Conservation (phyloP, 2,329 filamentous ascomycete species). For the Myriosclerotinia curreyana region DNA sequence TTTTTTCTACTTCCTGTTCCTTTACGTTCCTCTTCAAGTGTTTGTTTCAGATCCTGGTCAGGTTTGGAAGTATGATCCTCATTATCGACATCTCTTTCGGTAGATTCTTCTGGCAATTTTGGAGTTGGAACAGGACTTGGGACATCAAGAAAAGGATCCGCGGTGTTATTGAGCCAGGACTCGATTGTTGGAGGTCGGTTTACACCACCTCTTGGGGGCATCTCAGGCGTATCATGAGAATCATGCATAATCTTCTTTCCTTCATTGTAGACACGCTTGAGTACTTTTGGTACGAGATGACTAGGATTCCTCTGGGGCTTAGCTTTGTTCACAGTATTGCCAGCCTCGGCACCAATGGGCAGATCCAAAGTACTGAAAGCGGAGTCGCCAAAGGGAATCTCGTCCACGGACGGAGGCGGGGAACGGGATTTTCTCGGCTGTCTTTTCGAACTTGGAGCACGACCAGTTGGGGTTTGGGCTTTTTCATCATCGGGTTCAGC, state of each 20-base stretch:
- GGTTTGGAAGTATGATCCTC: slow-evolving; percentile 26
- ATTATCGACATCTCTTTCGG: slow-evolving; percentile 34
- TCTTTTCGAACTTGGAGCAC: slow-evolving; percentile 28
- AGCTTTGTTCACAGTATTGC: slow-evolving; percentile 47
- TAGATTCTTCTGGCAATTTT: slow-evolving; percentile 35
- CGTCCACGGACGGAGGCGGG: slow-evolving; percentile 49
- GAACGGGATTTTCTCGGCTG: slow-evolving; percentile 31
- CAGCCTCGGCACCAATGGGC: slow-evolving; percentile 48
- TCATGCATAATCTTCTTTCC: slow-evolving; percentile 65
- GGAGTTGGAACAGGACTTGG: slow-evolving; percentile 28
- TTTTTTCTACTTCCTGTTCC: slow-evolving; percentile 23
- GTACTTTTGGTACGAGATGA: slow-evolving; percentile 60
- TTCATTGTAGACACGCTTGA: slow-evolving; percentile 62
- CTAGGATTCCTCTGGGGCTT: slow-evolving; percentile 52
- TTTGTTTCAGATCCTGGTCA: slow-evolving; percentile 27
- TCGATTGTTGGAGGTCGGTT: slow-evolving; percentile 64
- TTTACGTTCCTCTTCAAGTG: slow-evolving; percentile 15
- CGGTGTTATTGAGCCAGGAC: slow-evolving; percentile 61
- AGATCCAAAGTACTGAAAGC: slow-evolving; percentile 65
- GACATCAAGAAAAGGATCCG: slow-evolving; percentile 59
- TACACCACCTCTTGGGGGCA: slow-evolving; percentile 47
- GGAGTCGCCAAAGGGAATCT: slow-evolving; percentile 62
- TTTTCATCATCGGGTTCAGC: background rate
- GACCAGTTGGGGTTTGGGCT: slow-evolving; percentile 27
- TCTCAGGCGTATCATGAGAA: slow-evolving; percentile 46